Evolutionary conservation across 2,329 filamentous ascomycete genomes (phyloP).

Genomic region (Thelonectria rubi): DNA sequence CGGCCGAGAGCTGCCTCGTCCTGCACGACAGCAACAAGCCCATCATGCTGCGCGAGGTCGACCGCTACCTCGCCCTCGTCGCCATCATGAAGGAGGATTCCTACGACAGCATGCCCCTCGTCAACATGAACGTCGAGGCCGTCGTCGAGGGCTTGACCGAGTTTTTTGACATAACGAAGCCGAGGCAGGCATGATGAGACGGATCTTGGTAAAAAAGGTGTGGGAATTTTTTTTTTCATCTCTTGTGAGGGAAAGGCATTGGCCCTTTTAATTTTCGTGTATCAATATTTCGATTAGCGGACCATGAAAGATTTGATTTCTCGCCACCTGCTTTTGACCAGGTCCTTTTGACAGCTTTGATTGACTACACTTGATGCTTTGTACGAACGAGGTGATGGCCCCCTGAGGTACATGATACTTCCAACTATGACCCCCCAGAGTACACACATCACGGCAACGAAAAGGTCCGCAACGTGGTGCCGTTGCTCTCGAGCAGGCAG

Average conservation of each 20-base stretch:
- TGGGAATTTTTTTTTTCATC: slow-evolving; percentile 21
- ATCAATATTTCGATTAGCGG: slow-evolving; percentile 38
- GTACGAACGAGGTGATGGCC: too few relatives aligned
- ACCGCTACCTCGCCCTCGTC: slow-evolving; percentile 80
- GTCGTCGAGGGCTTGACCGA: slow-evolving; percentile 81
- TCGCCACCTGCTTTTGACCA: background rate
- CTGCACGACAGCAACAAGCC: slow-evolving; percentile 70
- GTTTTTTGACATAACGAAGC: slow-evolving; percentile 79
- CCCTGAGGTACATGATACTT: too few relatives aligned
- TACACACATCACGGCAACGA: slow-evolving; percentile 42
- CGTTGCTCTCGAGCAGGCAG: slow-evolving; percentile 60
- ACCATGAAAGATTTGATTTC: slow-evolving; percentile 25
- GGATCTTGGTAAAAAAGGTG: background rate
- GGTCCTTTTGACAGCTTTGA: too few relatives aligned
- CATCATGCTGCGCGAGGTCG: slow-evolving; percentile 74
- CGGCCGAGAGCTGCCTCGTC: slow-evolving; percentile 74
- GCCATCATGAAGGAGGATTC: slow-evolving; percentile 88
- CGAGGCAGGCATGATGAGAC: slow-evolving; percentile 48
- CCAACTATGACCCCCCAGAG: too few relatives aligned
- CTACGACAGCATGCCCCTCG: slow-evolving; percentile 83
- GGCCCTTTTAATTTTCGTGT: slow-evolving; percentile 8
- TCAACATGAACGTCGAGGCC: slow-evolving; percentile 87
- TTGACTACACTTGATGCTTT: too few relatives aligned
- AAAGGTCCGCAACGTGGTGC: slow-evolving; percentile 59
- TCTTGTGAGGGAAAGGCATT: slow-evolving; percentile 19